A percentile compares a stretch with the other conserved stretches of the same genome.
These are phyloP conservation scores for Datura wrightii DNA, from an alignment of 257 asterid species.

Conservation along the genomic window DNA sequence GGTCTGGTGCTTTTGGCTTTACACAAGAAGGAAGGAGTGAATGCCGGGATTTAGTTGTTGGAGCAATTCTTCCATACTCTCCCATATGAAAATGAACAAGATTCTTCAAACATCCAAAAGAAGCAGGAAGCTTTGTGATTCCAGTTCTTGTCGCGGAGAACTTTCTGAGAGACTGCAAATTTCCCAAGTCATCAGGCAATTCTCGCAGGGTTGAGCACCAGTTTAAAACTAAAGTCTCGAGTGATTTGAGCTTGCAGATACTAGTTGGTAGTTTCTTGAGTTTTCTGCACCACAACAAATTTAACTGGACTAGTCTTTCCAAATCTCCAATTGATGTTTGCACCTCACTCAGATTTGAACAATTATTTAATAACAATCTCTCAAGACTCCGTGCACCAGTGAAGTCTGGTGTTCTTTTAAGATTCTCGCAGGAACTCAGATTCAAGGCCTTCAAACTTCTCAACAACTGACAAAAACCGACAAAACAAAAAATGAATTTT, in stretches of 20 bases:
- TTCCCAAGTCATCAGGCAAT: background rate
- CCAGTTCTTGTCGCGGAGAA: background rate
- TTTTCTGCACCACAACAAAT: background rate
- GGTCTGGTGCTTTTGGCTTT: background rate
- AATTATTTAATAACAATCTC: background rate
- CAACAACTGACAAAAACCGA: background rate
- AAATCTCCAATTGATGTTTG: constrained; percentile 14
- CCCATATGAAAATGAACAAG: background rate
- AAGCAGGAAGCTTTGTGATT: background rate
- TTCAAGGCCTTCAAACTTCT: constrained; percentile 5
- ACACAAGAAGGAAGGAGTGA: background rate
- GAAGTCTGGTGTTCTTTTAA: constrained; percentile 9
- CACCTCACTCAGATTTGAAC: constrained; percentile 11
- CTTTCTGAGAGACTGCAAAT: background rate
- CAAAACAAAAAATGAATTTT: background rate
- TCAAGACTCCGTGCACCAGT: constrained; percentile 5
- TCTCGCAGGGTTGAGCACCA: background rate
- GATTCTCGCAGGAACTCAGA: background rate
- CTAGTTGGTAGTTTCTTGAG: constrained; percentile 25
- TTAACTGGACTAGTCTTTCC: constrained; percentile 2
- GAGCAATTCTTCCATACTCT: too few species aligned
- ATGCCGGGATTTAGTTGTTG: background rate
- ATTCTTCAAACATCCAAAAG: background rate
- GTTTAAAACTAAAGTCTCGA: background rate
- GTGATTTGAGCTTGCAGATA: background rate